Evolutionary conservation across 257 asterid species (phyloP), one percentile per base, ranked within the genome.

Genomic region (Nicotiana attenuata): DNA sequence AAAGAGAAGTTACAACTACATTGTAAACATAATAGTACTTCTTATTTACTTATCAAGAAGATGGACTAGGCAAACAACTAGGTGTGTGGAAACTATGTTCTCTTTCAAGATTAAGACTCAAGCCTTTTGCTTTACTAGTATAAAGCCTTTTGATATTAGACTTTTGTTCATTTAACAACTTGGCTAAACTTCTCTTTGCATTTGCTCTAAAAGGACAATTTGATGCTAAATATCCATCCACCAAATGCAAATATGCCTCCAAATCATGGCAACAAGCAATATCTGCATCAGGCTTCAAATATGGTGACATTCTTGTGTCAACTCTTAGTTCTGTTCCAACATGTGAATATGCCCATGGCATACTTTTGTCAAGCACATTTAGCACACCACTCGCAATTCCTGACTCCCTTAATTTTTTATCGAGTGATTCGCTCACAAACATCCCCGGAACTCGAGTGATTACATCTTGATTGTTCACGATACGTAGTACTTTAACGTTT

Each of bases 311-410:
- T 35, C 86, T 93, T 0, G 98, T 90, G 45, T 95, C 99, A 0
- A 95, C 90, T 45, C 89, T 86, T 11, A 95, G 16, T 10, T 92
- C 99, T 0, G 88, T 88, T 15, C 99, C 99, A 0, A 91, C 99
- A 9, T 95, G 99, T 0, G 96, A 83, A 9, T 95, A 95, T 24
- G 97, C 93, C 99, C 99, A 95, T 19, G 99, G 97, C 94, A 94
- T 88, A 45, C 61, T 90, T 2, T 85, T 84, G 75, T 94, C 98
- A 4, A 94, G 84, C 5, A 80, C 83, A 10, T 92, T 80, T 4
- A 93, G 88, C 24, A 90, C 5, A 33, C 66, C 83, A 2, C 80
- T 85, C 0, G 87, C 91, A 69, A 69, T 3, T 0, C 85, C 88
- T 0, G 89, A 67, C 3, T 84, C 87, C 11, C 98, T 81, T 3